Base-by-base conservation (phyloP, 257 asterid genomes). In the Handroanthus guayacan region DNA sequence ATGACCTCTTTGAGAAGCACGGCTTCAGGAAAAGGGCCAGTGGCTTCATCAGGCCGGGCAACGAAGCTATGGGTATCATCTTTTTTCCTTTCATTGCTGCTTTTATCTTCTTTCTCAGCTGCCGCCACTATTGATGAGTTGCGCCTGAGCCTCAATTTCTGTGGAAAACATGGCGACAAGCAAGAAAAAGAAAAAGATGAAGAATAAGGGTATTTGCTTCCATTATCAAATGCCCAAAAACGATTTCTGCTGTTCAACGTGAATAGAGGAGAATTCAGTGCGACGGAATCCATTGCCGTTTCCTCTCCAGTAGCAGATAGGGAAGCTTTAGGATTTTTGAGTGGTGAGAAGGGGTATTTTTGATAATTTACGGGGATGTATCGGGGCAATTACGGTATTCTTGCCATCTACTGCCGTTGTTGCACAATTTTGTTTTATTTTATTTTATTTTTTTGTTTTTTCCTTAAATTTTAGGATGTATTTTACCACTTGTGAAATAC, bases 1-100 rank as follows among this genome's bases (percentile, higher is more conserved):
- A 69, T 17, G 36, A 89, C 98, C 97, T 90, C 84, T 89, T 78
- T 91, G 71, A 91, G 97, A 74, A 91, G 90, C 56, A 91, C 86
- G 37, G 92, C 88, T 90, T 93, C 98, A 6, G 98, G 98, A 52
- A 86, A 93, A 65, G 94, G 98, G 38, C 97, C 98, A 7, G 86
- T 93, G 44, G 92, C 86, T 85, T 93, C 98, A 83, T 91, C 91
- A n/a, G 95, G 94, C 83, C 83, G 85, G 14, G 91, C 76, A 44
- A 69, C 52, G 82, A 88, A 89, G 86, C 94, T 90, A 61, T 90
- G 96, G 14, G 57, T 78, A 31, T 87, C 96, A 56, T 79, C 77
- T 74, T 79, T 91, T 62, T 80, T 85, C 82, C 51, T 83, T 73
- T 75, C 82, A 52, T 62, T 72, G 12, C 3, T 36, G 50, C 61